A percentile compares a stretch with the other conserved stretches of the same genome.
Evolutionary conservation across 192 early-diverging fungal species (phyloP).

Genomic region (Funneliformis geosporum): DNA sequence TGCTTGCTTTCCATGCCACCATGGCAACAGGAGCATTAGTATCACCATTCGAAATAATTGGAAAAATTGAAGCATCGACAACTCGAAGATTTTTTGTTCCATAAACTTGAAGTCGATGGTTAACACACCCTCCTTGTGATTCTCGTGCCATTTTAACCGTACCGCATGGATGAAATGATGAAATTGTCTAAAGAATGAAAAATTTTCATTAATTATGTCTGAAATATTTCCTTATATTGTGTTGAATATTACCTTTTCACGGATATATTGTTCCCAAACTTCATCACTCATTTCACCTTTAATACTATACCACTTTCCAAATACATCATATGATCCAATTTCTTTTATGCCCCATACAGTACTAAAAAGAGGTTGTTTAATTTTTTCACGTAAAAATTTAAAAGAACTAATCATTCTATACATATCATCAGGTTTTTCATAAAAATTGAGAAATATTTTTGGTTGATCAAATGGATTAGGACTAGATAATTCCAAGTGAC

Average conservation of each 20-base stretch:
- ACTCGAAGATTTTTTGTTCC: too few species aligned
- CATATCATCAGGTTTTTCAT: too few species aligned
- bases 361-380: not conserved
- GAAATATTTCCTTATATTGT: not conserved
- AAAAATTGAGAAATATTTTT: too few species aligned
- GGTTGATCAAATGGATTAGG: too few species aligned
- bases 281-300: not conserved
- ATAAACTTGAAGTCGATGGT: slow-evolving; percentile 10
- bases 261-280: not conserved
- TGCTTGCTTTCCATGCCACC: not conserved
- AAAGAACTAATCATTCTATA: not conserved
- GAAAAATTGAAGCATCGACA: not conserved
- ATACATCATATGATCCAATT: not conserved
- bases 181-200: too few species aligned
- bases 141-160: not conserved
- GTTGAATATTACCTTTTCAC: not conserved
- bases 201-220: too few species aligned
- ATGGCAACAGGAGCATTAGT: not conserved
- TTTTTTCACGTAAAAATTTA: not conserved
- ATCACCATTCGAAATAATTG: not conserved
- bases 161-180: slow-evolving; percentile 1
- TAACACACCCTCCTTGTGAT: not conserved
- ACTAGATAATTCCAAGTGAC: too few species aligned
- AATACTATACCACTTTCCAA: too few species aligned
- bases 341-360: not conserved